Conservation (phyloP, 306 rosid genomes). For the Rosa multiflora region DNA sequence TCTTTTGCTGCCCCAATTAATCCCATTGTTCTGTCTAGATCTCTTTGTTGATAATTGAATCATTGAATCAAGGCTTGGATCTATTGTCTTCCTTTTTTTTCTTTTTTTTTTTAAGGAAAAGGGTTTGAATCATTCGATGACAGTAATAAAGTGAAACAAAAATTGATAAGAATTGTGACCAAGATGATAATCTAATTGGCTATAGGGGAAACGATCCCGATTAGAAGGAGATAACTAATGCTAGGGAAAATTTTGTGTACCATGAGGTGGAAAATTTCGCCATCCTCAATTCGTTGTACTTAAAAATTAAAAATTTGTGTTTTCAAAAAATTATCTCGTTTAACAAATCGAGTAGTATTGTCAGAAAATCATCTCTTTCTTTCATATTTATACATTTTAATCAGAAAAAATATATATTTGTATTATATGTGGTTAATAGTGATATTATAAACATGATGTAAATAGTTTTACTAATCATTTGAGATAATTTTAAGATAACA, state of each 20-base stretch:
- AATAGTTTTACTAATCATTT: too few relatives aligned
- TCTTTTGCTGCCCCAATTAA: background rate
- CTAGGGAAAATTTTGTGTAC: background rate
- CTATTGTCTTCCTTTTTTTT: background rate
- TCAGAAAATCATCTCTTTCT: too few relatives aligned
- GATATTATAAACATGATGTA: background rate
- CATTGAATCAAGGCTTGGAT: background rate
- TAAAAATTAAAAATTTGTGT: background rate
- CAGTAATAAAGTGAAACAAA: background rate
- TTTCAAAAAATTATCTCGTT: background rate
- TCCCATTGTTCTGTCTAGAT: background rate
- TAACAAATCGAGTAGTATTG: background rate
- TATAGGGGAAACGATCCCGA: background rate
- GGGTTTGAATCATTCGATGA: too few relatives aligned
- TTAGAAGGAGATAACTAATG: background rate
- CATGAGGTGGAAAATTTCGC: background rate
- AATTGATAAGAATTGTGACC: background rate
- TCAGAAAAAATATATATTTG: background rate
- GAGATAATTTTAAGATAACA: too few relatives aligned
- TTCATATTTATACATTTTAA: background rate
- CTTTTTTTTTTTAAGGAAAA: background rate
- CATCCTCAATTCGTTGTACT: background rate
- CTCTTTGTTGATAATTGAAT: background rate
- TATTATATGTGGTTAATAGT: background rate
- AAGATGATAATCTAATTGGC: background rate